Evolutionary conservation across 1,284 basidiomycete species (phyloP).

Genomic region (Naganishia liquefaciens): DNA sequence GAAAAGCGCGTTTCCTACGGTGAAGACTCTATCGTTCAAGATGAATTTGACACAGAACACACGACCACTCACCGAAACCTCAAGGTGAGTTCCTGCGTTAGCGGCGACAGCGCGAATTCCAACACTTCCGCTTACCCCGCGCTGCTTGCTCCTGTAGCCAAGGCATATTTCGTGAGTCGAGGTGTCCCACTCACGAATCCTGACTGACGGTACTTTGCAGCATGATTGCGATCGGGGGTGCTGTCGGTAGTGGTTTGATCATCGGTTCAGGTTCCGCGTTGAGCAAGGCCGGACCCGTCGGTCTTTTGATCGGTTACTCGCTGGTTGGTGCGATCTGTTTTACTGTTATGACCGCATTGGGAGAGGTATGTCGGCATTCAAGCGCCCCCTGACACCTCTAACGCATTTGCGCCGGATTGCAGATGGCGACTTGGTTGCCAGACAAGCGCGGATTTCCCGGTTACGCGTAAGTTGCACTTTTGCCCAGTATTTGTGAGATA

Average conservation of each 20-base stretch:
- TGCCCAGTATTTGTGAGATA: too few relatives aligned
- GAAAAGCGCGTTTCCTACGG: slow-evolving; percentile 16
- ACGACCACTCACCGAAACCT: slow-evolving; percentile 20
- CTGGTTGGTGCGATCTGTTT: slow-evolving; percentile 49
- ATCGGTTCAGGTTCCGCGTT: slow-evolving; percentile 62
- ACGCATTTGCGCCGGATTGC: neutral
- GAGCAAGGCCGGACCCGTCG: slow-evolving; percentile 54
- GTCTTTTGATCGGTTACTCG: slow-evolving; percentile 55
- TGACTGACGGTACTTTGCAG: neutral
- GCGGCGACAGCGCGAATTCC: neutral
- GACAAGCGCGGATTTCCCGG: slow-evolving; percentile 53
- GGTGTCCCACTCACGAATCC: neutral
- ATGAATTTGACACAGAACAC: slow-evolving; percentile 22
- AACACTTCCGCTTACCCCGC: neutral
- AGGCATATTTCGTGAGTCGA: slow-evolving; percentile 5
- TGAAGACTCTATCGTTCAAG: slow-evolving; percentile 1
- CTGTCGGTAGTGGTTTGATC: slow-evolving; percentile 68
- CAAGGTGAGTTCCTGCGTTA: neutral
- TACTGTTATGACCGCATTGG: neutral
- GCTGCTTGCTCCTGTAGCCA: neutral
- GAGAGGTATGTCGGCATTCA: neutral
- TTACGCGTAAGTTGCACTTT: slow-evolving; percentile 28
- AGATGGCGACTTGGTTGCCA: slow-evolving; percentile 56
- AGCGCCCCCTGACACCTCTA: neutral
- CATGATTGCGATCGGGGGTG: slow-evolving; percentile 48